Percentiles rank a stretch among this genome's conserved stretches.
Evolutionary conservation across 176 grass and related monocot genomes (phyloP).

Genomic region (Musa acuminata): DNA sequence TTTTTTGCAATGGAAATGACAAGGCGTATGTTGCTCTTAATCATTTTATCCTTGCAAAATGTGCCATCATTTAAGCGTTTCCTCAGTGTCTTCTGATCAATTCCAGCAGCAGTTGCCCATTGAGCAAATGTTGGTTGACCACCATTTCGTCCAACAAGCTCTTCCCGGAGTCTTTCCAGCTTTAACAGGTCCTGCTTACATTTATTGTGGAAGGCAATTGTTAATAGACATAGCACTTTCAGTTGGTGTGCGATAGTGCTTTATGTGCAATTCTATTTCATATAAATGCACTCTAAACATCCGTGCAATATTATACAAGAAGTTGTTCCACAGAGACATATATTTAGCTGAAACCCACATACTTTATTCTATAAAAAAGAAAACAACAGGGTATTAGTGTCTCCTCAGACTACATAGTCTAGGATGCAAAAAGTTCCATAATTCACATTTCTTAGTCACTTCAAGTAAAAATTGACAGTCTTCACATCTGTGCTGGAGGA

Average conservation of each 20-base stretch:
- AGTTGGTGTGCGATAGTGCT: neutral
- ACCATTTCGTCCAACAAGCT: constrained; percentile 33
- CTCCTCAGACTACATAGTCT: neutral
- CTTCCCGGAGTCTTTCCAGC: constrained; percentile 41
- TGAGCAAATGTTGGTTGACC: constrained; percentile 52
- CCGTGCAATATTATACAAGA: neutral
- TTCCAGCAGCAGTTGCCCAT: constrained; percentile 64
- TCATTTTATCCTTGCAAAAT: constrained; percentile 76
- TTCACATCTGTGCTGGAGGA: too few species aligned
- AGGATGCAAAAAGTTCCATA: too few species aligned
- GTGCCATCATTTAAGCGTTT: constrained; percentile 49
- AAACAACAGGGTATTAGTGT: neutral
- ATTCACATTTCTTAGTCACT: too few species aligned
- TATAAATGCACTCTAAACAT: neutral
- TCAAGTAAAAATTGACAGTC: too few species aligned
- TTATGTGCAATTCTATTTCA: neutral
- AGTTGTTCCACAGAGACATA: neutral
- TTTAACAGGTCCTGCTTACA: constrained; percentile 55
- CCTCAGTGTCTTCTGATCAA: constrained; percentile 50
- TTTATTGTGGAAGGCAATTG: constrained; percentile 7
- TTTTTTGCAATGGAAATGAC: constrained; percentile 85
- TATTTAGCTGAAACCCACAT: neutral
- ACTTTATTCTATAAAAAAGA: neutral
- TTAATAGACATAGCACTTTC: neutral
- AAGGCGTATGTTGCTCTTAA: constrained; percentile 72